Percentiles rank a stretch among this genome's conserved stretches.
Conservation (phyloP, 768 basidiomycete species). For the Hygrophorus pudorinus region DNA sequence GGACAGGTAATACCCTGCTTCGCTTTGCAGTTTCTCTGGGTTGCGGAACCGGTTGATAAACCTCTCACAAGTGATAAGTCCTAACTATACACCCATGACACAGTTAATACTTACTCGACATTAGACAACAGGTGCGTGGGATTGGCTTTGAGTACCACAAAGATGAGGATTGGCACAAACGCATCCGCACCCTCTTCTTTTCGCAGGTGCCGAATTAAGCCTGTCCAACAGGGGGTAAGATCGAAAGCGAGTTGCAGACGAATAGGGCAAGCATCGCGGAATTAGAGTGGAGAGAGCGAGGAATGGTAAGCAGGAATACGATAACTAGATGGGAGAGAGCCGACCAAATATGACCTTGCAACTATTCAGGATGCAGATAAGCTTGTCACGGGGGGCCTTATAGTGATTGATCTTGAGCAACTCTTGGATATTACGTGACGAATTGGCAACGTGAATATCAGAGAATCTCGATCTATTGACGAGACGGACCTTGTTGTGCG, state of each 20-base stretch:
- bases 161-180: conserved; percentile 92
- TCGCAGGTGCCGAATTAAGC: conserved; percentile 79
- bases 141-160: conserved; percentile 88
- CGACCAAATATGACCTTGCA: conserved; percentile 99
- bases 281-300: not conserved
- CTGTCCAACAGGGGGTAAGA: too few species aligned
- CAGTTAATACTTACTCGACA: conserved; percentile 62
- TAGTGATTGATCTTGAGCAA: conserved; percentile 96
- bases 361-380: conserved; percentile 94
- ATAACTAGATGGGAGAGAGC: conserved; percentile 16
- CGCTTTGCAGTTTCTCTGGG: conserved; percentile 82
- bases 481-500: conserved; percentile 72
- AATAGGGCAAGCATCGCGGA: too few species aligned
- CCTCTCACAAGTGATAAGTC: conserved; percentile 26
- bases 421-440: conserved; percentile 54
- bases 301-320: conserved; percentile 7
- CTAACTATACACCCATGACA: not conserved
- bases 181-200: conserved; percentile 87
- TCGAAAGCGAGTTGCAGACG: too few species aligned
- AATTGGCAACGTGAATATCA: too few species aligned
- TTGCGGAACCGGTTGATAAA: conserved; percentile 95
- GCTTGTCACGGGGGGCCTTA: conserved; percentile 95
- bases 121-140: conserved; percentile 91
- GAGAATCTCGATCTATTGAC: too few species aligned
- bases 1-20: conserved; percentile 94